Evolutionary conservation across 257 asterid genomes (phyloP), one percentile per base, ranked within the genome.

Genomic region (Thymus quinquecostatus): DNA sequence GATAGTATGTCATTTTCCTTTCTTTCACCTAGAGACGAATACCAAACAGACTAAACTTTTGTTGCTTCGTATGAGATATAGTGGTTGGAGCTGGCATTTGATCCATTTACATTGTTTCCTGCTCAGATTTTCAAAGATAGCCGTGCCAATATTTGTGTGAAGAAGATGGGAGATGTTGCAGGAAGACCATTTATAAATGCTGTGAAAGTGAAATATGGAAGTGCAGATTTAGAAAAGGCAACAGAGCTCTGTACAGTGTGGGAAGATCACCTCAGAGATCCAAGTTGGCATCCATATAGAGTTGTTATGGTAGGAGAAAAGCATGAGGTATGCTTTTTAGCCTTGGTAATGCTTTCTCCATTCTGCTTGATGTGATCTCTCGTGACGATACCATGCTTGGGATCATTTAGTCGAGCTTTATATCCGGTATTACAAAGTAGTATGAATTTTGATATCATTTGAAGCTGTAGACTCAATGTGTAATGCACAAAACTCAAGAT

Each of bases 221-320:
- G 10, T 60, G 73, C 76, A 74, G 89, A 82, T 30, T 29, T 2
- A 0, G 69, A 2, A 50, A 82, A 88, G 69, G 96, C 90, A 47
- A 0, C 12, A 27, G 72, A 84, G 48, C 54, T 75, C 10, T 78
- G 82, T 64, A 85, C 96, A 57, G 47, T 73, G 66, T 91, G 96
- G 96, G 95, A 91, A 11, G 86, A 82, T 64, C 9, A 79, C 79
- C 86, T 88, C 54, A 78, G 92, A 80, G 96, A 91, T 83, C 82
- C 96, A 74, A 79, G 59, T 73, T 91, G 97, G 97, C 88, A 91
- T 76, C 97, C 97, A 6, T 88, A 79, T 64, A 88, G 85, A 77
- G 48, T 87, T 70, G 77, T 87, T 77, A 60, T n/a, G 71, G 78
- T 40, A 45, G 97, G 88, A 69, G 95, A 54, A 34, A 66, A 77